Evolutionary conservation across 306 rosid species (phyloP).

Genomic region (Albizia julibrissin): DNA sequence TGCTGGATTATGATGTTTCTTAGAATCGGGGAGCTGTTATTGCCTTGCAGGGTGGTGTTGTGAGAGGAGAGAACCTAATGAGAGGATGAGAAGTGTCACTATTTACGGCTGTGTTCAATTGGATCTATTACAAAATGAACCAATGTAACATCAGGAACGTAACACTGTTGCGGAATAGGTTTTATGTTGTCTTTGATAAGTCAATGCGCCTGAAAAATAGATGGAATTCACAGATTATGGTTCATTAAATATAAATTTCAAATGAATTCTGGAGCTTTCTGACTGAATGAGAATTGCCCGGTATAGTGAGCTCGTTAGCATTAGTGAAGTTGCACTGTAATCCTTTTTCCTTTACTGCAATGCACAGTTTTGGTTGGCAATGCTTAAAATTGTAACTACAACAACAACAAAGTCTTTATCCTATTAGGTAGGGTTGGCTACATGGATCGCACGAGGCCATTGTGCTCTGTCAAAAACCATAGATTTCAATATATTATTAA

Average conservation of each 20-base stretch:
- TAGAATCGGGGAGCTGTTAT: background rate
- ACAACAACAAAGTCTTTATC: too few species aligned
- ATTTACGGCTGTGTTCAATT: background rate
- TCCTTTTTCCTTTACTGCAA: too few species aligned
- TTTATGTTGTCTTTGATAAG: background rate
- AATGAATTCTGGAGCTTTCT: background rate
- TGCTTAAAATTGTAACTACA: background rate
- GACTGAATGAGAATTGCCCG: background rate
- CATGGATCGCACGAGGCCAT: too few species aligned
- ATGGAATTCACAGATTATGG: background rate
- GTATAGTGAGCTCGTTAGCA: background rate
- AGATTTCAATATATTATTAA: too few species aligned
- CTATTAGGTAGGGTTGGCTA: too few species aligned
- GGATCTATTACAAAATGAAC: conserved; percentile 23
- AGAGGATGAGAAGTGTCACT: background rate
- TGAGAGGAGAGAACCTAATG: background rate
- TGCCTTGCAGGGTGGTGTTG: background rate
- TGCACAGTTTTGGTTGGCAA: background rate
- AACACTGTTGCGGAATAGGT: background rate
- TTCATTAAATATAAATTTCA: background rate
- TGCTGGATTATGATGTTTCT: background rate
- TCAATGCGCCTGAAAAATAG: background rate
- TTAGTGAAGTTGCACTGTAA: too few species aligned
- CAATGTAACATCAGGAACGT: background rate
- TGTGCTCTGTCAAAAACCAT: too few species aligned